These are phyloP conservation scores for Malus asiatica DNA, from an alignment of 306 rosid species.

Conservation along the genomic window DNA sequence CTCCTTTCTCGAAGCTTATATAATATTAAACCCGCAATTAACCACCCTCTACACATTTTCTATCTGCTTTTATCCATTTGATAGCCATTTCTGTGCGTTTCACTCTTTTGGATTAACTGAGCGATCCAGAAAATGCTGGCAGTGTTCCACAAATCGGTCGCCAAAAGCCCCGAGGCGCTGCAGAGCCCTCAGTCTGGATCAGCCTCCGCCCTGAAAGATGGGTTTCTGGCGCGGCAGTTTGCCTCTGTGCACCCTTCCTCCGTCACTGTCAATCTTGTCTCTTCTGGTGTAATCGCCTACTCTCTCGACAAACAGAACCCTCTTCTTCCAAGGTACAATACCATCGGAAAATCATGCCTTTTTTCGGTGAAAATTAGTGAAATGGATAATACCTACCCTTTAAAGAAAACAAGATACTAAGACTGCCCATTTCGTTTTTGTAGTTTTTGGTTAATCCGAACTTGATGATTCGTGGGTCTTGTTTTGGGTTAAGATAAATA, in stretches of 20 bases:
- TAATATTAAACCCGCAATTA: too few relatives aligned
- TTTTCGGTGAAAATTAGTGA: not conserved
- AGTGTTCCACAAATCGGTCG: constrained; percentile 79
- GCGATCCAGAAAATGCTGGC: constrained; percentile 60
- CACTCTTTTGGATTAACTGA: constrained; percentile 4
- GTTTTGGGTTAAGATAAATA: not conserved
- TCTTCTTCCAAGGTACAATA: constrained; percentile 67
- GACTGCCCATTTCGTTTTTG: not conserved
- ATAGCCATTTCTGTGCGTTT: not conserved
- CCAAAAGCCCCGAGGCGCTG: constrained; percentile 77
- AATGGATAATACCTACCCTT: not conserved
- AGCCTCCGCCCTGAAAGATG: constrained; percentile 68
- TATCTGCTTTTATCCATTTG: not conserved
- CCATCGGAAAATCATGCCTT: not conserved
- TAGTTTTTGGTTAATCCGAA: not conserved
- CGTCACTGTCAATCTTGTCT: constrained; percentile 63
- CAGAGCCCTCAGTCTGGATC: constrained; percentile 50
- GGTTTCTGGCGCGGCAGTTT: constrained; percentile 53
- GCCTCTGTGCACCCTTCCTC: constrained; percentile 54
- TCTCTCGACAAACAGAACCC: constrained; percentile 65
- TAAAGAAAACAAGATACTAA: not conserved
- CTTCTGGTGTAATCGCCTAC: constrained; percentile 55
- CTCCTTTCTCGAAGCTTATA: not conserved
- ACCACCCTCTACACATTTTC: not conserved
- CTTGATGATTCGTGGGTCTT: not conserved